These are phyloP conservation scores for Ophiocordyceps sinensis DNA, from an alignment of 2,329 filamentous ascomycete genomes.

Conservation along the genomic window DNA sequence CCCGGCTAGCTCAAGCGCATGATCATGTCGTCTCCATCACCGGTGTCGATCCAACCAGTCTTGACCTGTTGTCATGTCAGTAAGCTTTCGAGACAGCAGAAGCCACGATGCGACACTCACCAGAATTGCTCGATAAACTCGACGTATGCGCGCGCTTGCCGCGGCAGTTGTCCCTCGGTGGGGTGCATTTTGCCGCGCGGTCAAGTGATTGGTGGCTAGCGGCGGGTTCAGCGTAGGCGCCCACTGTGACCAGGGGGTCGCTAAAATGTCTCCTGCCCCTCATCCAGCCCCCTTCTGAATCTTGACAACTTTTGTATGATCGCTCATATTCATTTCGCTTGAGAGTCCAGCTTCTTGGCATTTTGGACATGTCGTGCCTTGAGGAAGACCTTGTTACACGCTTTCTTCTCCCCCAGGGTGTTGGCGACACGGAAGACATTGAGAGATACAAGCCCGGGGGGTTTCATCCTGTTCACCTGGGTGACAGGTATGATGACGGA, in stretches of 20 bases:
- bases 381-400: background rate
- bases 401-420: background rate
- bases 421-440: background rate
- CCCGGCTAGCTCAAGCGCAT: constrained; percentile 7
- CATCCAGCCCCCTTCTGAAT: background rate
- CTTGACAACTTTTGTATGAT: background rate
- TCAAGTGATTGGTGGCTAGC: no score
- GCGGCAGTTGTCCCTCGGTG: constrained; percentile 12
- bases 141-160: constrained; percentile 49
- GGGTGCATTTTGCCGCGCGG: no score
- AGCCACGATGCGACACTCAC: constrained; percentile 24
- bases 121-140: constrained; percentile 51
- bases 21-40: constrained; percentile 51
- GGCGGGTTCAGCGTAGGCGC: no score
- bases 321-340: background rate
- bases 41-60: constrained; percentile 45
- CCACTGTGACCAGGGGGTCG: background rate
- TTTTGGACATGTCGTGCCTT: background rate
- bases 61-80: constrained; percentile 22
- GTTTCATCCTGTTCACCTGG: background rate
- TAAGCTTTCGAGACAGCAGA: constrained; percentile 1
- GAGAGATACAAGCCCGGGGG: background rate
- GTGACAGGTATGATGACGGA: background rate
- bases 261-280: background rate
- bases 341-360: background rate